phyloP scores from a whole-genome alignment of 306 rosid species.

The Luffa acutangula region DNA sequence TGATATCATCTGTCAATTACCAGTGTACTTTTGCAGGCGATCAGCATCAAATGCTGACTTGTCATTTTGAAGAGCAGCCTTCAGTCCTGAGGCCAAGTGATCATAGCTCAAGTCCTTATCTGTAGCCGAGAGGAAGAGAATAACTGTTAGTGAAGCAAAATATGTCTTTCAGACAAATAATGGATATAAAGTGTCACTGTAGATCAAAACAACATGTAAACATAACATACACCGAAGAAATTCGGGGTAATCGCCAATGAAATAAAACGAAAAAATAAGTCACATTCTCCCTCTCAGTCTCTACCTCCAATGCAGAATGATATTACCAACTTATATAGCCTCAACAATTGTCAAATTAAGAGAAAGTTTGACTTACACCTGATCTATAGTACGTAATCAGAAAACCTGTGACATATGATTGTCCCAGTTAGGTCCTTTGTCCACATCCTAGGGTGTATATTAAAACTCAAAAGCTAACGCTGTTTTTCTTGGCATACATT shows the following conservation, averaged over 20 bases:
- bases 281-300: background rate
- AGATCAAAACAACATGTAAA: background rate
- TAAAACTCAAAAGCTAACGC: background rate
- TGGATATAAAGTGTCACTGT: background rate
- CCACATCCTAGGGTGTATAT: background rate
- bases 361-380: background rate
- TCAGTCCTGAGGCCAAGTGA: conserved; percentile 73
- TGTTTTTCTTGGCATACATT: background rate
- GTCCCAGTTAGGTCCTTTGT: background rate
- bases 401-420: background rate
- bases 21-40: conserved; percentile 78
- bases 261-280: background rate
- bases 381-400: background rate
- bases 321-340: background rate
- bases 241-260: background rate
- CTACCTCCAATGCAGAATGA: background rate
- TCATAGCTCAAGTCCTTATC: conserved; percentile 81
- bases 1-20: conserved; percentile 23
- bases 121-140: conserved; percentile 11
- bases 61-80: conserved; percentile 60
- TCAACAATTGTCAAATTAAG: background rate
- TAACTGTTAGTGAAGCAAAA: background rate
- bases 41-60: conserved; percentile 80
- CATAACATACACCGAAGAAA: background rate
- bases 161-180: background rate